These are phyloP conservation scores for Alternaria viburni DNA, from an alignment of 2,329 filamentous ascomycete genomes.

Conservation along the genomic window DNA sequence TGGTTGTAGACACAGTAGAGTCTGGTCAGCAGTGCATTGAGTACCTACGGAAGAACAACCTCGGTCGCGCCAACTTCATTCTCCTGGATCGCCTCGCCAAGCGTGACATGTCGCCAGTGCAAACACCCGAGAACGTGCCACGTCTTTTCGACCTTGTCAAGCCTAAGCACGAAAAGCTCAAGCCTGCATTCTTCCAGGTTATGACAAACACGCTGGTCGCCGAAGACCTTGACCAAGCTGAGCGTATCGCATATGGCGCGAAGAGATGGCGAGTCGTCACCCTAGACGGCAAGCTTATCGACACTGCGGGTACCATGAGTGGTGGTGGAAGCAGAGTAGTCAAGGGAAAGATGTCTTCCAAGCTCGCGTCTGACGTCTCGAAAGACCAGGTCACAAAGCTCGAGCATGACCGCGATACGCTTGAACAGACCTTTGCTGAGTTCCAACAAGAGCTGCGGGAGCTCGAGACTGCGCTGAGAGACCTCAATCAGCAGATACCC, in stretches of 20 bases:
- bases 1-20: conserved; percentile 95
- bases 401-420: conserved; percentile 81
- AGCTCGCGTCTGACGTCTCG: conserved; percentile 82
- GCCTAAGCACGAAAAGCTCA: conserved; percentile 85
- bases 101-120: conserved; percentile 77
- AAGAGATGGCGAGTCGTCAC: conserved; percentile 96
- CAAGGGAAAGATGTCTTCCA: conserved; percentile 95
- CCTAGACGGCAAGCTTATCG: conserved; percentile 91
- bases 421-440: conserved; percentile 81
- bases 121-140: conserved; percentile 90
- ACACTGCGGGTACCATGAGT: conserved; percentile 98
- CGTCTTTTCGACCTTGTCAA: conserved; percentile 92
- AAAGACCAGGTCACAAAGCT: conserved; percentile 89
- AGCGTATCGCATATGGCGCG: conserved; percentile 93
- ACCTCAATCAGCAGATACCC: conserved; percentile 79
- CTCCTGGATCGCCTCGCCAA: conserved; percentile 85
- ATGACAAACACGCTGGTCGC: conserved; percentile 95
- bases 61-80: conserved; percentile 96
- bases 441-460: conserved; percentile 86
- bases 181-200: conserved; percentile 91
- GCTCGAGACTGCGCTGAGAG: conserved; percentile 74
- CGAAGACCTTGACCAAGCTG: conserved; percentile 90
- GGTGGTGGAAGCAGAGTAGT: conserved; percentile 92
- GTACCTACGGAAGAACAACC: conserved; percentile 94
- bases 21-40: conserved; percentile 98